Evolutionary conservation across 257 asterid species (phyloP).

Genomic region (Solanum lignicaule): DNA sequence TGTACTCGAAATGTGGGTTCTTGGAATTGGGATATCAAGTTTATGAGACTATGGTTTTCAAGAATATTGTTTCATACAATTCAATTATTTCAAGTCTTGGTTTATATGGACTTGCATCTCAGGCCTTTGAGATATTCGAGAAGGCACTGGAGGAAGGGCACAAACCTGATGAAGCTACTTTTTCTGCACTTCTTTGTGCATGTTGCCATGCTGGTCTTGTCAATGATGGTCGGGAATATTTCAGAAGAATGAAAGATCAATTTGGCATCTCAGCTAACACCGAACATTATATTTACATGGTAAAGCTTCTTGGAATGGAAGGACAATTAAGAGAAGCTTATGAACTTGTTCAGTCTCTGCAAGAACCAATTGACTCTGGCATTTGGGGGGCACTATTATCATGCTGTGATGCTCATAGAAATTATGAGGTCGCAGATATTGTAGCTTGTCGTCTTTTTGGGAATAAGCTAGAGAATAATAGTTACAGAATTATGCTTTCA

Average conservation of each 20-base stretch:
- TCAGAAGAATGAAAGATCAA: conserved; percentile 38
- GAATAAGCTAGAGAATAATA: conserved; percentile 12
- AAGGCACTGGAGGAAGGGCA: conserved; percentile 29
- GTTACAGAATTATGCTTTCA: conserved; percentile 59
- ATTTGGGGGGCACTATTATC: conserved; percentile 82
- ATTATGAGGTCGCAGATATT: conserved; percentile 37
- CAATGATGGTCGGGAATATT: conserved; percentile 34
- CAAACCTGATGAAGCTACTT: conserved; percentile 62
- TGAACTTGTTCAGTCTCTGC: conserved; percentile 30
- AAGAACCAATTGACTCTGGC: conserved; percentile 38
- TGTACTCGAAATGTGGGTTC: conserved; percentile 89
- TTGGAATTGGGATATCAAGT: conserved; percentile 45
- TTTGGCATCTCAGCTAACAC: conserved; percentile 39
- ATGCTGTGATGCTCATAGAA: conserved; percentile 43
- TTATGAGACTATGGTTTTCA: conserved; percentile 37
- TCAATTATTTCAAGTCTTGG: conserved; percentile 54
- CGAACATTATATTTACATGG: conserved; percentile 68
- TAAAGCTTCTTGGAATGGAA: conserved; percentile 80
- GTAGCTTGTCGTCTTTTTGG: conserved; percentile 24
- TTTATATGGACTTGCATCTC: conserved; percentile 42
- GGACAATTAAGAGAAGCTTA: conserved; percentile 63
- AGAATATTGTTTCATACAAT: conserved; percentile 50
- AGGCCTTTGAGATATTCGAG: conserved; percentile 46
- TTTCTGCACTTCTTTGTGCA: conserved; percentile 56
- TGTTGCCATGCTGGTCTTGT: conserved; percentile 79